These are phyloP conservation scores for Hypholoma fasciculare DNA, from an alignment of 768 basidiomycete species.

Conservation along the genomic window DNA sequence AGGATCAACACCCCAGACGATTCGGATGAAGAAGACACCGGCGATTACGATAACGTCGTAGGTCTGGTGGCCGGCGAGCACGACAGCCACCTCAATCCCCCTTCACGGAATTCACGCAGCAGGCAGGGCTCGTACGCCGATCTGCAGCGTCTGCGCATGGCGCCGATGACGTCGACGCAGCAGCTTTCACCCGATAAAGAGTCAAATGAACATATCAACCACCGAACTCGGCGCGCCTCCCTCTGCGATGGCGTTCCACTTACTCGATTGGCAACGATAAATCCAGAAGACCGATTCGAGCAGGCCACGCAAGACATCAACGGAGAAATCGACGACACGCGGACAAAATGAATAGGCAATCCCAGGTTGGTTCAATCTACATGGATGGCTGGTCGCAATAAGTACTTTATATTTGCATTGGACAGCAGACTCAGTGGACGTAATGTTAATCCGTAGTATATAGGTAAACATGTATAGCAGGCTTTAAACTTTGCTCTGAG, in stretches of 20 bases:
- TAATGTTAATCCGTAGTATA: slow-evolving; percentile 1
- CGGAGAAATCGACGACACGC: slow-evolving; percentile 50
- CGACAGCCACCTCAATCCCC: slow-evolving; percentile 11
- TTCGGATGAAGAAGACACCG: slow-evolving; percentile 85
- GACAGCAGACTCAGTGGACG: not conserved
- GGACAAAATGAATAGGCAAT: slow-evolving; percentile 3
- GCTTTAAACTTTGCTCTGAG: slow-evolving; percentile 38
- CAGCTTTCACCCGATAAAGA: slow-evolving; percentile 7
- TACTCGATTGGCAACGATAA: slow-evolving; percentile 58
- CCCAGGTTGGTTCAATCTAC: not conserved
- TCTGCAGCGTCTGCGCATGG: slow-evolving; percentile 63
- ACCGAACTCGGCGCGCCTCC: slow-evolving; percentile 59
- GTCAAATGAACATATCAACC: slow-evolving; percentile 38
- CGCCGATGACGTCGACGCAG: slow-evolving; percentile 21
- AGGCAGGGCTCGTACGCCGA: slow-evolving; percentile 81
- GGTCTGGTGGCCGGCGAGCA: slow-evolving; percentile 59
- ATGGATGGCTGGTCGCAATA: not conserved
- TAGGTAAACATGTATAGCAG: not conserved
- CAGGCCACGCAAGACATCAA: slow-evolving; percentile 71
- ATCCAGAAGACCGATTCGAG: slow-evolving; percentile 56
- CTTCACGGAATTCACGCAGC: slow-evolving; percentile 49
- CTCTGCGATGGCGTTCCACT: slow-evolving; percentile 68
- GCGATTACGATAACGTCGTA: slow-evolving; percentile 90
- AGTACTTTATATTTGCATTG: not conserved
- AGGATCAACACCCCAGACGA: slow-evolving; percentile 70